phyloP scores from a whole-genome alignment of 495 filamentous ascomycete genomes.

The Cudoniella acicularis region DNA sequence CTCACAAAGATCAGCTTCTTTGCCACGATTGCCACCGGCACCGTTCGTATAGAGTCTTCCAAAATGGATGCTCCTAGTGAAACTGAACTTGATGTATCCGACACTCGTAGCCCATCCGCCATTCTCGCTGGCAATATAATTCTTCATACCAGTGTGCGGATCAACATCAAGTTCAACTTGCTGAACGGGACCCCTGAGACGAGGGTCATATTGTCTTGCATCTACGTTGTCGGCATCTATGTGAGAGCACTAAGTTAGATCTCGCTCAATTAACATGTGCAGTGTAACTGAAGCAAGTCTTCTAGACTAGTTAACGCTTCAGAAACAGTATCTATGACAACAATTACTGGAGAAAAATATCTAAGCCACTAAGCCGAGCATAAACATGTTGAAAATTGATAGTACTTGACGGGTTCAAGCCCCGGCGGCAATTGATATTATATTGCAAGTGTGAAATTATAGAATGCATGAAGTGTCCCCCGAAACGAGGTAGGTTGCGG shows the following conservation, averaged over 20 bases:
- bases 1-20: slow-evolving; percentile 84
- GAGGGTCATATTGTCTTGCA: slow-evolving; percentile 78
- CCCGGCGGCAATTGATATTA: too few species aligned
- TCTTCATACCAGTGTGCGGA: slow-evolving; percentile 88
- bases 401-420: too few species aligned
- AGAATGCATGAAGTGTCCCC: too few species aligned
- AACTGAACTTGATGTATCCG: slow-evolving; percentile 85
- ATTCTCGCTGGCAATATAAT: slow-evolving; percentile 91
- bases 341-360: too few species aligned
- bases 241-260: slow-evolving; percentile 27
- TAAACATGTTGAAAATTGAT: neutral
- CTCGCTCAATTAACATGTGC: neutral
- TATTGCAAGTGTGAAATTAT: neutral
- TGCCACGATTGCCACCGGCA: slow-evolving; percentile 53
- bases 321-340: too few species aligned
- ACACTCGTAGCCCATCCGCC: slow-evolving; percentile 73
- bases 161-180: slow-evolving; percentile 80
- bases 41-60: slow-evolving; percentile 83
- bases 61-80: slow-evolving; percentile 82
- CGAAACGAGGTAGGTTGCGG: too few species aligned
- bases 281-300: too few species aligned
- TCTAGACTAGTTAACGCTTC: too few species aligned
- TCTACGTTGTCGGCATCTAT: slow-evolving; percentile 76
- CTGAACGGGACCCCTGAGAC: slow-evolving; percentile 72
- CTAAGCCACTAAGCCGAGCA: neutral